Evolutionary conservation across 2,329 filamentous ascomycete genomes (phyloP), one percentile per base, ranked within the genome.

Genomic region (Pseudofabraea citricarpa): DNA sequence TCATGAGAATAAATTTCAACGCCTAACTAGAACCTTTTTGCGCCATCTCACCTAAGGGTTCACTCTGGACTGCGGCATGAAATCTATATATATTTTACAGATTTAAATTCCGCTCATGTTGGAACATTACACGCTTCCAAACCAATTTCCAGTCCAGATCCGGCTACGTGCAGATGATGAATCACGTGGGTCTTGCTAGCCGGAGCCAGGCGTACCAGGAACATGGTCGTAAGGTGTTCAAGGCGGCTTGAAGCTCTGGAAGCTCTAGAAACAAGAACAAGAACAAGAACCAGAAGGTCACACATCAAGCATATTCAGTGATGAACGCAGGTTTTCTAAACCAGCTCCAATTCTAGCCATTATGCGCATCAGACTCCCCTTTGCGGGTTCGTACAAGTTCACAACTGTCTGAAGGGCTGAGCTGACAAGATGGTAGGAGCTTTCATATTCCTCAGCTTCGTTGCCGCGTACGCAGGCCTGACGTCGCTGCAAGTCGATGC

Each of bases 311-410:
- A 32, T n/a, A n/a, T n/a, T n/a, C 9, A 22, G 35, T 37, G 16
- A 43, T 37, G 31, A 36, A 43, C 5, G 21, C 32, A 37, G 21
- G 18, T 19, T 15, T 10, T 33, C 18, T 38, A 32, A 16, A n/a
- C 23, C 37, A 32, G n/a, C 16, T 42, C 24, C 26, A 36, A 39
- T 41, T 22, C 16, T 22, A 22, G 23, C 20, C 41, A 64, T 55
- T 44, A 93, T 95, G 85, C 86, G 87, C 66, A 88, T 96, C 70
- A 81, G 90, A 61, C 79, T 90, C 58, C 85, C 87, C 43, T 95
- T 95, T 63, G 89, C 89, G 70, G 87, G 90, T 93, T 72, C 60
- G 79, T 51, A 20, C 16, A n/a, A 33, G 23, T 24, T 35, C 44
- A 19, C 5, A 40, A 20, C 36, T 35, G 21, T 29, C 16, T 33